Conservation (phyloP, 1,284 basidiomycete species). For the Moesziomyces globuligerus region DNA sequence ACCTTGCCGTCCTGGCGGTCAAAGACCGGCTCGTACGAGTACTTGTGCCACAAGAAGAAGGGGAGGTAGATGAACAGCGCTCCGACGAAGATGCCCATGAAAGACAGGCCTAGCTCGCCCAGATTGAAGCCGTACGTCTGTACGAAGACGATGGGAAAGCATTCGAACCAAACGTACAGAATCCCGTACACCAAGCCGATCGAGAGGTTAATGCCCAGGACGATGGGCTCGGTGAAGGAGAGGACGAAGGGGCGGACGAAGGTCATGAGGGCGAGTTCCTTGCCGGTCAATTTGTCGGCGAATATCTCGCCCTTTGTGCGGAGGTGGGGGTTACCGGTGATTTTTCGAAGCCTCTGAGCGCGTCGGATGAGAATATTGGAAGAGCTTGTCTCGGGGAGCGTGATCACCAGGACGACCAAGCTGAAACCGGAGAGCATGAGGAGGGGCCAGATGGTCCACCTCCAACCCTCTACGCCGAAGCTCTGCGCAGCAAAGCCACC, state of each 20-base stretch:
- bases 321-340: constrained; percentile 67
- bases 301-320: constrained; percentile 66
- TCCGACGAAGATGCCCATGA: constrained; percentile 53
- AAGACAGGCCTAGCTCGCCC: constrained; percentile 50
- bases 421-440: constrained; percentile 64
- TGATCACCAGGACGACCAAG: constrained; percentile 54
- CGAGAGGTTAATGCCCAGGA: constrained; percentile 49
- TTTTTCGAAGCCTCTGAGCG: constrained; percentile 65
- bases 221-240: constrained; percentile 44
- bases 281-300: constrained; percentile 30
- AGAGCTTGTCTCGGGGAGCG: constrained; percentile 67
- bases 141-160: constrained; percentile 53
- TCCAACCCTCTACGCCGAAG: constrained; percentile 37
- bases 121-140: constrained; percentile 58
- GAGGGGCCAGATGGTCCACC: constrained; percentile 67
- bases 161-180: constrained; percentile 50
- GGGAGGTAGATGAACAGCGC: constrained; percentile 36
- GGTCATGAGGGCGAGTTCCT: constrained; percentile 50
- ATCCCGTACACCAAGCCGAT: constrained; percentile 55
- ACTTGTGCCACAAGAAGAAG: constrained; percentile 33
- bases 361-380: constrained; percentile 67
- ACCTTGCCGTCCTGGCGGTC: constrained; percentile 37
- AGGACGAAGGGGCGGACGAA: constrained; percentile 60
- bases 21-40: constrained; percentile 34
- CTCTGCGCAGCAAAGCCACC: constrained; percentile 50